These are phyloP conservation scores for Trypanosoma vivax DNA, from an alignment of 208 protist genomes.

Conservation along the genomic window DNA sequence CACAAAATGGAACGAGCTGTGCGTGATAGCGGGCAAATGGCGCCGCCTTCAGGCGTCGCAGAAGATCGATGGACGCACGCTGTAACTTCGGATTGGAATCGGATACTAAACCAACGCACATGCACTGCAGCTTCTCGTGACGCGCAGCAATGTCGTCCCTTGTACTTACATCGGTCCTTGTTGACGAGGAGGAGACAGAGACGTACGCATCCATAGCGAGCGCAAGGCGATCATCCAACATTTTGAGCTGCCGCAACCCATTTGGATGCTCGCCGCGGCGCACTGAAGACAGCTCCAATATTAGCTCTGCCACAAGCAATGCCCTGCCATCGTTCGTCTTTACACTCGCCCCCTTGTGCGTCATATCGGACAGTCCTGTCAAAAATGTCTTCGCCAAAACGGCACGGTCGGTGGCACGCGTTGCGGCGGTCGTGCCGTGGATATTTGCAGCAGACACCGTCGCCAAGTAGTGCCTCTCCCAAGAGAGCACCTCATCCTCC, in stretches of 20 bases:
- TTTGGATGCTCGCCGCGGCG: constrained; percentile 52
- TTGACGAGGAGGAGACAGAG: constrained; percentile 32
- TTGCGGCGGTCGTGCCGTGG: constrained; percentile 1
- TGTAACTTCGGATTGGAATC: constrained; percentile 62
- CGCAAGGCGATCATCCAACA: constrained; percentile 63
- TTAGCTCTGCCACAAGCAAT: constrained; percentile 59
- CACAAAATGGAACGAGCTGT: constrained; percentile 70
- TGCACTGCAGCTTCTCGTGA: constrained; percentile 29
- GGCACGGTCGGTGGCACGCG: constrained; percentile 49
- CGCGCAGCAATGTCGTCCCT: constrained; percentile 19
- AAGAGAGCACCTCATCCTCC: constrained; percentile 61
- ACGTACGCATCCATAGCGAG: constrained; percentile 67
- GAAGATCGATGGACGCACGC: constrained; percentile 63
- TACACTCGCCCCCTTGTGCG: not conserved
- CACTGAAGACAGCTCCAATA: constrained; percentile 60
- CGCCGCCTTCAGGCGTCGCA: constrained; percentile 63
- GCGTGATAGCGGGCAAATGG: constrained; percentile 59
- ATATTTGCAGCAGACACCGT: constrained; percentile 13
- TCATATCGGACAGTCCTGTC: constrained; percentile 51
- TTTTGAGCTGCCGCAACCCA: constrained; percentile 35
- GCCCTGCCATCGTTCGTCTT: constrained; percentile 1
- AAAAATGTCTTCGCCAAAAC: constrained; percentile 81
- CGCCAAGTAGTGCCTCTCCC: constrained; percentile 31
- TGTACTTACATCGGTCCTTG: constrained; percentile 13
- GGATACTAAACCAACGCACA: constrained; percentile 54